Evolutionary conservation across 2,329 filamentous ascomycete genomes (phyloP), one percentile per base, ranked within the genome.

Genomic region (Karstenula rhodostoma): DNA sequence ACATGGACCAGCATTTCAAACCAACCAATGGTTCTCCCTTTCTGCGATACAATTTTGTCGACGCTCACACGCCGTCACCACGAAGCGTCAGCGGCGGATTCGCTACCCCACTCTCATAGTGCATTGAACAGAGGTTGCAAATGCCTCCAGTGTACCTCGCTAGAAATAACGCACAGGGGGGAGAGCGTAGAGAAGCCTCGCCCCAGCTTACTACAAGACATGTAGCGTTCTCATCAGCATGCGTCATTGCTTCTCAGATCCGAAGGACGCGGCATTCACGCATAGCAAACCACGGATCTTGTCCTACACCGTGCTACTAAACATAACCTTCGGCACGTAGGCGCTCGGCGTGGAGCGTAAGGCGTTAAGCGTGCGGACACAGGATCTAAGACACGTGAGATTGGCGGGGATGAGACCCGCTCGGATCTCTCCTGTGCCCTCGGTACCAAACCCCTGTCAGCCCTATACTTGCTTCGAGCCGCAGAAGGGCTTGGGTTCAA

Each of bases 371-470:
- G 51, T 43, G 43, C 40, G 51, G 37, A 44, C 25, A 6, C 10
- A 19, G n/a, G 25, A 23, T 12, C 19, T 5, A 17, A 7, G 33
- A 40, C n/a, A 12, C 19, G 37, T 44, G 13, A 58, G 49, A 48
- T 48, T 40, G 32, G 37, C 35, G 15, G 23, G 27, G 51, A 22
- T 44, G 51, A 37, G 35, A 15, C 40, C 50, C 44, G 44, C 58
- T 51, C 58, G 52, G 58, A 47, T 49, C 47, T 37, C n/a, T 52
- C 19, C 52, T 52, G 52, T 50, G 40, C 50, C 57, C 47, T 47
- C 56, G 37, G 47, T 53, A 58, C 40, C 4, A 17, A 49, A 40
- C 25, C 42, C 33, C 17, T 43, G 57, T 46, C 46, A 56, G 46
- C 58, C 52, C 27, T 60, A 47, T 27, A 23, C 15, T 12, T 55